phyloP scores from a whole-genome alignment of 2,329 filamentous ascomycete genomes.

The Alternaria dauci region DNA sequence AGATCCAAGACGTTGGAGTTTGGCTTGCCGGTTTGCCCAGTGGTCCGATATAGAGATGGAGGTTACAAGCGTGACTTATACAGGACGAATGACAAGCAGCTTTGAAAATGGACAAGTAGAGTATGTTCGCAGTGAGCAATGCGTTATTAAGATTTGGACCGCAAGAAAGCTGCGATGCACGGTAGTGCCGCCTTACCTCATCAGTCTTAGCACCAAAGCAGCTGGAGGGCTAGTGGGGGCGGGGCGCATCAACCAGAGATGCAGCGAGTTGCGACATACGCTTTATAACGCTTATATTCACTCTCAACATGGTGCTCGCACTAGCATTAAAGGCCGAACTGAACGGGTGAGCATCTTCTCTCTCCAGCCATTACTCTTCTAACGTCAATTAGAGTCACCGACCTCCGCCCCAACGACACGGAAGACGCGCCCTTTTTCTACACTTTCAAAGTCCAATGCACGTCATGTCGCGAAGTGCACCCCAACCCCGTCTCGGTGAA shows the following conservation, averaged over 20 bases:
- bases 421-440: slow-evolving; percentile 89
- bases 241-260: slow-evolving; percentile 14
- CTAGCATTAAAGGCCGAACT: slow-evolving; percentile 52
- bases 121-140: background rate
- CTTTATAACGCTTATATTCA: background rate
- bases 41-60: background rate
- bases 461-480: slow-evolving; percentile 92
- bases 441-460: slow-evolving; percentile 97
- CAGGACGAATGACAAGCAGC: background rate
- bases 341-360: slow-evolving; percentile 36
- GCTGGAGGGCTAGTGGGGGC: slow-evolving; percentile 20
- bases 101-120: background rate
- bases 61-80: background rate
- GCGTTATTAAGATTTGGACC: slow-evolving; percentile 8
- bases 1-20: background rate
- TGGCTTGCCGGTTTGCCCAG: background rate
- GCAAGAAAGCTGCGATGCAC: slow-evolving; percentile 11
- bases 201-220: slow-evolving; percentile 2
- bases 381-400: slow-evolving; percentile 75
- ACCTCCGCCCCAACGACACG: slow-evolving; percentile 84
- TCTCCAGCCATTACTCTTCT: background rate
- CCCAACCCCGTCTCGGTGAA: slow-evolving; percentile 85
- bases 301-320: slow-evolving; percentile 46
- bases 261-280: slow-evolving; percentile 8
- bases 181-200: slow-evolving; percentile 2